A percentile compares a stretch with the other conserved stretches of the same genome.
Evolutionary conservation across 345 rosid species (phyloP).

Genomic region (Citropsis articulata): DNA sequence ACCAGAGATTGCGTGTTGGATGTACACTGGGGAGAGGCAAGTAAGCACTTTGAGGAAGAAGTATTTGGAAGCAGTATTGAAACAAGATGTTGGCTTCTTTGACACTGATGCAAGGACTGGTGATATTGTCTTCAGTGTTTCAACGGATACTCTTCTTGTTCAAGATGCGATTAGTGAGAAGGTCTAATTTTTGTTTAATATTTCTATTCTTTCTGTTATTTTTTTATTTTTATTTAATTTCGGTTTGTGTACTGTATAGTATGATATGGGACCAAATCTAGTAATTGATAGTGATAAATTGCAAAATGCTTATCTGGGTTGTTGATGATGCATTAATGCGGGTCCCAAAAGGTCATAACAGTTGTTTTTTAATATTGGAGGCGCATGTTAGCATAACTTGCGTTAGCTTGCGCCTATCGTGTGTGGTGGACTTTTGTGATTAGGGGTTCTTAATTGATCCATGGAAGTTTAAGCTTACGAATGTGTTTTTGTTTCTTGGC

Average conservation of each 20-base stretch:
- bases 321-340: constrained; percentile 28
- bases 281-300: constrained; percentile 17
- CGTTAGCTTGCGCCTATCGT: constrained; percentile 31
- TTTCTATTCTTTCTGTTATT: not conserved
- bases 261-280: constrained; percentile 25
- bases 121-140: constrained; percentile 95
- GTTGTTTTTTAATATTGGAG: constrained; percentile 21
- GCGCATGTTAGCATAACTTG: constrained; percentile 41
- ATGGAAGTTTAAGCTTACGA: not conserved
- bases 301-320: constrained; percentile 20
- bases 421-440: constrained; percentile 18
- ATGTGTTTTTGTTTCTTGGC: not conserved
- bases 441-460: constrained; percentile 13
- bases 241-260: constrained; percentile 6
- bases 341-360: constrained; percentile 35
- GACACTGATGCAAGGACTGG: constrained; percentile 99
- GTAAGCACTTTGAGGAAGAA: constrained; percentile 88
- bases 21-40: constrained; percentile 98
- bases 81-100: constrained; percentile 97
- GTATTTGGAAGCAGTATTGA: constrained; percentile 89
- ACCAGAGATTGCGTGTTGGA: constrained; percentile 97
- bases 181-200: constrained; percentile 34
- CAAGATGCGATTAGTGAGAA: constrained; percentile 99
- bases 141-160: constrained; percentile 96
- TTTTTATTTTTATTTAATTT: not conserved